Base-by-base conservation (phyloP, 202 grass and related monocot genomes). In the Setaria viridis region DNA sequence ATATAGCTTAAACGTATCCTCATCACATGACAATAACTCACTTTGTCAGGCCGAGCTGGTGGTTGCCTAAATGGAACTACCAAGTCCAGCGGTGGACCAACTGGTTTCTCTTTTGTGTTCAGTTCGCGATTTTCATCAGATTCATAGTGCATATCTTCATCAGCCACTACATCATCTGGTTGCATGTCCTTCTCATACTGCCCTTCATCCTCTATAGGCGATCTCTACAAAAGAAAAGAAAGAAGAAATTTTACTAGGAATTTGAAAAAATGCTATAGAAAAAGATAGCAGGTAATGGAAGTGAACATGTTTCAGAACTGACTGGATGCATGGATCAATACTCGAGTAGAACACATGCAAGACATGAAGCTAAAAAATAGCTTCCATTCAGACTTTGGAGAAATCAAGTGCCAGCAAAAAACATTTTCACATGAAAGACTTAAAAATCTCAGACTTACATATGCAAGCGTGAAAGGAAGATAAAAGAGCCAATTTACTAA, bases 101-200 rank as follows among this genome's bases (percentile, higher is more conserved):
- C 84, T 70, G 96, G 96, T 87, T 99, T 99, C 76, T 99, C 96
- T 75, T 99, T 99, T 82, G 68, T 65, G 89, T 92, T 99, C 56
- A 89, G 79, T 72, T 95, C 91, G 62, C 85, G 87, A 77, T 99
- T 92, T 57, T 99, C 96, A 78, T 99, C 96, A 70, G 90, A 95
- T 74, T 86, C 89, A 80, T 95, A 95, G 15, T 42, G 86, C 79
- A 85, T 87, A 88, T 95, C 89, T 65, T 94, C 93, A 80, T 94
- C 93, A 76, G 72, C 90, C 30, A 94, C 82, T 63, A 87, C 56
- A 82, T 95, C 91, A 32, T 95, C 96, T 67, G 88, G 93, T 45
- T 83, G 89, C 77, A 95, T 82, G 55, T 88, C 91, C 80, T 89
- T 90, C 33, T 94, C 93, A 80, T 94, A 99, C 67, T 81, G 86